Evolutionary conservation across 495 filamentous ascomycete genomes (phyloP), one percentile per base, ranked within the genome.

Genomic region (Apodospora peruviana): DNA sequence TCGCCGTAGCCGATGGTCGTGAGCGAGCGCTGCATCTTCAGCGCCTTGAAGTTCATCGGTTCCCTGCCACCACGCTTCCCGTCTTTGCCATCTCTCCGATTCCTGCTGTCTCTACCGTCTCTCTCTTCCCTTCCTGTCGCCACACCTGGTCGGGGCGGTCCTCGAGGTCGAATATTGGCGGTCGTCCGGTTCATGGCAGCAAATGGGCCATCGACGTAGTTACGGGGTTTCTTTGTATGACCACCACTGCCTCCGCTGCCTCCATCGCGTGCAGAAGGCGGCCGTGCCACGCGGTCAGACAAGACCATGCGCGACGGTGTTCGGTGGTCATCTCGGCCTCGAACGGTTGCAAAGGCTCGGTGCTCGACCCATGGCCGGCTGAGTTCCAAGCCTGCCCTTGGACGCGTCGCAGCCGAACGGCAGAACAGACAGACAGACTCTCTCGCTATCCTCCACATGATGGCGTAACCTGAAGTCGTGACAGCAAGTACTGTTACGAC

Each of bases 1-100:
- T 82, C 75, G 18, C 79, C 77, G 60, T 95, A 96, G 1, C 87
- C 75, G 19, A 97, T 71, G 5, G 82, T 76, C 8, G 83, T 68
- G 46, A 98, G 68, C 0, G 86, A 72, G 38, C 84, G 82, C 63
- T 93, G 90, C 93, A 98, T 98, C 70, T 93, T 97, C 67, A 98
- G 72, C 7, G 93, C 91, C 63, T 94, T 90, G 62, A 74, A 75
- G 18, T 66, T 59, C 51, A 70, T 61, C 49, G 69, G 66, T 59
- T 77, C 58, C 51, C 27, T 50, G 64, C 47, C 51, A 40, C 51
- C 27, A 65, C 64, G 42, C 62, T 48, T 58, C 57, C 29, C 57
- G 20, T 48, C 53, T 34, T 50, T 55, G 22, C 62, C 47, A 47
- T 43, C 43, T 27, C 61, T 53, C 61, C 72, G 45, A 71, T 58